Base-by-base conservation (phyloP, 768 basidiomycete genomes). In the Tulasnella sp. region DNA sequence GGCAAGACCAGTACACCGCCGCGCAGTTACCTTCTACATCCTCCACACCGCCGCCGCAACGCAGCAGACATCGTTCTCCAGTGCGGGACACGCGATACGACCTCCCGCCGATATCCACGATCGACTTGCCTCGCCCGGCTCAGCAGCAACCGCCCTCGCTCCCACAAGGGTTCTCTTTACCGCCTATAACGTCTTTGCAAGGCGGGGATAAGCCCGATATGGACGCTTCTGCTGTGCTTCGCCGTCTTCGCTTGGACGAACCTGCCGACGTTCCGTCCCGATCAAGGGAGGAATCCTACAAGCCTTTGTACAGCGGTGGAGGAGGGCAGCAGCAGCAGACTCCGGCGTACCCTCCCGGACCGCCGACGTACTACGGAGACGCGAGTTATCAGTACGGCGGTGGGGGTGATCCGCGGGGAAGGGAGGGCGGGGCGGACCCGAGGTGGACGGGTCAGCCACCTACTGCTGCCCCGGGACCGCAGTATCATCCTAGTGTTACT, bases 101-200 rank as follows among this genome's bases (percentile, higher is more conserved):
- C 76, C 71, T 78, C 12, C 78, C 78, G 29, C 71, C 78, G 37
- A 71, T 78, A 31, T 71, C 78, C 22, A 31, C 76, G 29, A 77
- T 77, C 67, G 75, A 39, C 22, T 40, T 76, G 29, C 45, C 74
- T 34, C 38, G 69, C 75, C 69, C 67, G 17, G 14, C 29, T 40
- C 75, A 45, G 19, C 68, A 37, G 36, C 29, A n/a, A 34, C n/a
- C 22, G 12, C 37, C 8, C n/a, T n/a, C 64, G 34, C 7, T 25
- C 9, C 22, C n/a, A 7, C 64, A n/a, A 42, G 36, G 37, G 68
- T 70, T 70, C 68, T 49, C 54, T 15, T 40, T 78, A 19, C 78
- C 78, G 9, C 77, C 70, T 8, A 77, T 78, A 19, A 54, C 38
- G 22, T 68, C 67, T 25, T 37, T 78, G 29, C 68, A 69, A 72